Conservation (phyloP, 169 alveolate species). For the Toxoplasma gondii region DNA sequence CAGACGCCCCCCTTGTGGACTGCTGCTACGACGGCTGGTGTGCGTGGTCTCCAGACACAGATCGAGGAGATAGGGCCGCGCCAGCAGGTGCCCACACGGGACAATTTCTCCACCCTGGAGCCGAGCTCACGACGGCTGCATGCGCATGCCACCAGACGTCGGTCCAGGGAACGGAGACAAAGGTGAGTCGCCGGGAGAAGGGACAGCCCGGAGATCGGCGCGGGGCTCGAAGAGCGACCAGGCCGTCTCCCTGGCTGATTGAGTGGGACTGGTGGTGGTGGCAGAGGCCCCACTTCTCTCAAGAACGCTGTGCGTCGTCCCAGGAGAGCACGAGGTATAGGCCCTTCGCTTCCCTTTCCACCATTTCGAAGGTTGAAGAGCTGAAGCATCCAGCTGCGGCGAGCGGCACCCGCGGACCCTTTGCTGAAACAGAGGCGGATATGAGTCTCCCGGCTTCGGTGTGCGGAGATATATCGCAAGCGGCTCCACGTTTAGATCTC, state of each 20-base stretch:
- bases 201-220: not conserved
- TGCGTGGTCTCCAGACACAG: not conserved
- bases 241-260: not conserved
- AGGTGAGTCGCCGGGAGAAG: no score
- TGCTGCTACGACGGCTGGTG: conserved; percentile 18
- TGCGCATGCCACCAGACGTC: not conserved
- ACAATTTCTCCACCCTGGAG: no score
- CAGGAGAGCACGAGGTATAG: not conserved
- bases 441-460: not conserved
- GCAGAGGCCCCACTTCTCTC: not conserved
- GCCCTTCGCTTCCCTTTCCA: not conserved
- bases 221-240: not conserved
- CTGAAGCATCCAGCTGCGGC: not conserved
- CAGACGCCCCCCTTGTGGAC: conserved; percentile 26
- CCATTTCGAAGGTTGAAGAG: no score
- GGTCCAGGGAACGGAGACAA: not conserved
- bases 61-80: no score
- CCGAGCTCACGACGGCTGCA: not conserved
- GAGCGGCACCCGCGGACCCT: not conserved
- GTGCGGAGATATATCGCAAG: not conserved
- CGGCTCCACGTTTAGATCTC: no score
- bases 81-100: no score
- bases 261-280: conserved; percentile 27
- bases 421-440: not conserved
- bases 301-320: not conserved